Conservation (phyloP, 2,329 filamentous ascomycete species). For the Diaporthe capsici region DNA sequence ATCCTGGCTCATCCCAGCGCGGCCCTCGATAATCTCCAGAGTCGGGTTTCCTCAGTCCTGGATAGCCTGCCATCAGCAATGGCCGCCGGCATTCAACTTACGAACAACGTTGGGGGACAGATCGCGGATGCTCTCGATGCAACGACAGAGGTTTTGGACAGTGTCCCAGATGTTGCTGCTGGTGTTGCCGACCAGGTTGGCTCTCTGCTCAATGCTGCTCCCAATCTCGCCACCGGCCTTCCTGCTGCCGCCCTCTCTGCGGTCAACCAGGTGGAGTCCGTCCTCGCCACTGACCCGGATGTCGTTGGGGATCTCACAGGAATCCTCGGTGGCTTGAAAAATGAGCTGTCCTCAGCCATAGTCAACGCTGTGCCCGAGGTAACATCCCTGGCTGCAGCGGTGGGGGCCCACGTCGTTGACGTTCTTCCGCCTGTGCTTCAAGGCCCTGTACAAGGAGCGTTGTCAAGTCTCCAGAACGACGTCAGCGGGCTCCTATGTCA, state of each 20-base stretch:
- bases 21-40: conserved; percentile 36
- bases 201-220: conserved; percentile 38
- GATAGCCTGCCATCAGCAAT: conserved; percentile 39
- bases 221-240: conserved; percentile 39
- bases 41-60: conserved; percentile 38
- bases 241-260: conserved; percentile 40
- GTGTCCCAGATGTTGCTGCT: conserved; percentile 35
- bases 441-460: conserved; percentile 25
- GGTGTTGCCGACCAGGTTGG: conserved; percentile 40
- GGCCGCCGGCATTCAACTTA: conserved; percentile 39
- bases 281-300: conserved; percentile 31
- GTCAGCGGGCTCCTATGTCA: conserved; percentile 24
- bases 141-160: conserved; percentile 34
- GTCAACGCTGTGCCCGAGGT: conserved; percentile 35
- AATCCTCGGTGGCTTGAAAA: conserved; percentile 26
- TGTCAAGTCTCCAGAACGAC: conserved; percentile 36
- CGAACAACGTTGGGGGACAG: conserved; percentile 37
- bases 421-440: conserved; percentile 36
- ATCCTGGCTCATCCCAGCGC: conserved; percentile 37
- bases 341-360: conserved; percentile 34
- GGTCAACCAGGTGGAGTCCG: conserved; percentile 35
- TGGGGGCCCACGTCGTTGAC: conserved; percentile 34
- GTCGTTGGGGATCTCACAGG: conserved; percentile 17
- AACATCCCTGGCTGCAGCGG: conserved; percentile 36
- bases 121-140: conserved; percentile 38